Evolutionary conservation across 345 rosid genomes (phyloP).

Genomic region (Aegle marmelos): DNA sequence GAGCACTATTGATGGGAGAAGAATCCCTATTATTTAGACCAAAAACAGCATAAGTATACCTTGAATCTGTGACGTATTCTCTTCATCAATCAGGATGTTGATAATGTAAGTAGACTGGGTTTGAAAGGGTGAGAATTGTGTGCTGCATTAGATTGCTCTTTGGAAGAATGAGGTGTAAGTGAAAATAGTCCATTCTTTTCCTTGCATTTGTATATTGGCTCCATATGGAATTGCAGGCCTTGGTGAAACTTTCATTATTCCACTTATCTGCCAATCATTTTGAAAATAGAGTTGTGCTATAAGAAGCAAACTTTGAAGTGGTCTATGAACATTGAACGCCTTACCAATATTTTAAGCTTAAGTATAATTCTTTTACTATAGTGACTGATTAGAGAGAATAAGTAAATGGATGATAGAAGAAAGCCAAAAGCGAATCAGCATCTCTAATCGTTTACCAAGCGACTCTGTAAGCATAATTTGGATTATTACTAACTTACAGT

Average conservation of each 20-base stretch:
- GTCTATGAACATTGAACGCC: too few relatives aligned
- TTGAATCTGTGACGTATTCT: slow-evolving; percentile 13
- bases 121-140: background rate
- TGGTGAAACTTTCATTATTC: background rate
- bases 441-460: too few relatives aligned
- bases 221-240: background rate
- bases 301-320: too few relatives aligned
- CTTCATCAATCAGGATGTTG: slow-evolving; percentile 22
- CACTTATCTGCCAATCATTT: background rate
- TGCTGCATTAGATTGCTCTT: slow-evolving; percentile 14
- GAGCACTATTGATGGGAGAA: slow-evolving; percentile 66
- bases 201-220: background rate
- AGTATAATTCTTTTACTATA: too few relatives aligned
- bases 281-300: background rate
- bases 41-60: slow-evolving; percentile 19
- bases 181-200: slow-evolving; percentile 9
- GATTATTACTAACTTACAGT: too few relatives aligned
- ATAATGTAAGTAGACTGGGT: slow-evolving; percentile 24
- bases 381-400: too few relatives aligned
- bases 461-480: too few relatives aligned
- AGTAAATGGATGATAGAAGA: too few relatives aligned
- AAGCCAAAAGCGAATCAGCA: too few relatives aligned
- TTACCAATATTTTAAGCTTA: too few relatives aligned
- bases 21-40: slow-evolving; percentile 46
- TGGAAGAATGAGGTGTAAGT: slow-evolving; percentile 16